These are phyloP conservation scores for Alliaria petiolata DNA, from an alignment of 345 rosid genomes.

Conservation along the genomic window DNA sequence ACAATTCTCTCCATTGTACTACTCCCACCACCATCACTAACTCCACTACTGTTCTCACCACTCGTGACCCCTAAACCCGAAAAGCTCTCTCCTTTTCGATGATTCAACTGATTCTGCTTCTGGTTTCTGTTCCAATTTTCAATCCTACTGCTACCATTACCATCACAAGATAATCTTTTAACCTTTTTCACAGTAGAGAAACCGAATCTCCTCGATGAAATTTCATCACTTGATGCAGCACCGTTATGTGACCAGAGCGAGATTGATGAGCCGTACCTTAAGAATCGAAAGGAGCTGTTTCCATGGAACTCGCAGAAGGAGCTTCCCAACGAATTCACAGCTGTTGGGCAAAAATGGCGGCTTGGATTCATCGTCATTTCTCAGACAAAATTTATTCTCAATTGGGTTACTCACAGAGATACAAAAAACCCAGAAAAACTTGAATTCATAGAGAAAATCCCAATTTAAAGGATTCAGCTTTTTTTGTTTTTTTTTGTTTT, in stretches of 20 bases:
- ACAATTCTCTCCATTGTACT: slow-evolving; percentile 83
- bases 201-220: slow-evolving; percentile 23
- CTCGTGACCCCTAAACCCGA: slow-evolving; percentile 32
- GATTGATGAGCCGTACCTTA: slow-evolving; percentile 39
- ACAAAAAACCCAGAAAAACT: no score
- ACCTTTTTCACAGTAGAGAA: slow-evolving; percentile 11
- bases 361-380: slow-evolving; percentile 53
- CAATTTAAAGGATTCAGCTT: background rate
- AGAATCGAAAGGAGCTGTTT: slow-evolving; percentile 29
- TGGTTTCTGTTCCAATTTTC: slow-evolving; percentile 48
- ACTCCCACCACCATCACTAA: slow-evolving; percentile 31
- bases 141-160: slow-evolving; percentile 4
- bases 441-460: background rate
- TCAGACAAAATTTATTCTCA: background rate
- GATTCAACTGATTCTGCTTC: slow-evolving; percentile 43
- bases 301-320: slow-evolving; percentile 45
- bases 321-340: slow-evolving; percentile 20
- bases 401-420: background rate
- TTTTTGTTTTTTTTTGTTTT: background rate
- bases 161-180: slow-evolving; percentile 2
- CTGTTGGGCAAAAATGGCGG: slow-evolving; percentile 51
- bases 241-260: slow-evolving; percentile 24
- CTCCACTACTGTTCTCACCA: slow-evolving; percentile 12
- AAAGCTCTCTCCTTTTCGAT: slow-evolving; percentile 35
- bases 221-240: slow-evolving; percentile 12